Evolutionary conservation across 352 stramenopile species (phyloP), one percentile per base, ranked within the genome.

Genomic region (Pythium insidiosum): DNA sequence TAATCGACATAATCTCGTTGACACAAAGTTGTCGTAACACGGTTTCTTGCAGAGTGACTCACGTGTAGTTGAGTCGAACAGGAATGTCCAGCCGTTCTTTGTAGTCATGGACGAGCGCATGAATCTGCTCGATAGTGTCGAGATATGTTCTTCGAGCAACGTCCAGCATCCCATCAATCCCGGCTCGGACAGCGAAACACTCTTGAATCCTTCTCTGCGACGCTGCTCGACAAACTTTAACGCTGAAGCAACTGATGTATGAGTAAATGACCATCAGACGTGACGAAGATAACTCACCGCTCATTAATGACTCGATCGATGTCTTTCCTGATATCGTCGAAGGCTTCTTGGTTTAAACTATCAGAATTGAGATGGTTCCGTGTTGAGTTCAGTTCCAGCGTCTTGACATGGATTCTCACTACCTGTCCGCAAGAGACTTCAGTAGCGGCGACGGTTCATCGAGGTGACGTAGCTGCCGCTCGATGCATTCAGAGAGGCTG

Each of bases 161-260:
- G 43, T 94, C 82, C 7, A 94, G 72, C 77, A 91, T 90, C 3
- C 77, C 79, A 28, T 94, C 79, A 21, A 94, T 84, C 9, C 82
- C 82, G 18, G 76, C 69, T 45, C 77, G 53, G 11, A 94, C 63
- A 22, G 82, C 79, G 56, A 94, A 90, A 39, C 74, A 88, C 31
- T 89, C 82, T 61, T 92, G 77, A 48, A 92, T 91, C 26, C 80
- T 70, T 44, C 88, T 91, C 51, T 90, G 74, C 10, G 75, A 73
- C 38, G 67, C 66, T 24, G 74, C 88, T 19, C 68, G 66, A 20
- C 66, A 78, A 38, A 80, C 46, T 56, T 86, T 80, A 15, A 81
- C 72, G 44, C 76, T 86, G 30, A n/a, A n/a, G n/a, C 3, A 1
- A 43, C 34, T 9, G 20, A 29, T 28, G 6, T 31, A 18, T 48